These are phyloP conservation scores for Auricularia auricula-judae DNA, from an alignment of 768 basidiomycete genomes.

Conservation along the genomic window DNA sequence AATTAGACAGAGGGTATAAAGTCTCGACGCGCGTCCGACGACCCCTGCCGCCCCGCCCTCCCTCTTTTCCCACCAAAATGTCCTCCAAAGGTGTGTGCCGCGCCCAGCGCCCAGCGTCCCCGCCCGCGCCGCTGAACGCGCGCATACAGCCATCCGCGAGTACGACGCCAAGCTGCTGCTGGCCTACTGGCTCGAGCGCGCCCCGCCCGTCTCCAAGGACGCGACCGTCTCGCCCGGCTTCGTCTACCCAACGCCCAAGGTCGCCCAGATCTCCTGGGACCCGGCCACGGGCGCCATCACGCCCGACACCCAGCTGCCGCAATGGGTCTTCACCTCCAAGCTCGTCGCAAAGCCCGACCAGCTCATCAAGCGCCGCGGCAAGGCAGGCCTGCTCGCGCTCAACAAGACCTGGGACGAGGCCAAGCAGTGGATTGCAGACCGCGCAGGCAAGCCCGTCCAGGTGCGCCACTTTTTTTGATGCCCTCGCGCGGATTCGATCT, in stretches of 20 bases:
- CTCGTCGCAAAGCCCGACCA: slow-evolving; percentile 97
- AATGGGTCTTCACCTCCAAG: slow-evolving; percentile 76
- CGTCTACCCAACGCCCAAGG: slow-evolving; percentile 54
- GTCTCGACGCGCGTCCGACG: too few species aligned
- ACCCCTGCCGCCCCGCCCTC: too few species aligned
- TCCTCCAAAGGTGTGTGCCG: slow-evolving; percentile 14
- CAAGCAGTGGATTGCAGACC: slow-evolving; percentile 73
- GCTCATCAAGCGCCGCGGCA: slow-evolving; percentile 98
- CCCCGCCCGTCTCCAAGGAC: slow-evolving; percentile 59
- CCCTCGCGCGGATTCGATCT: slow-evolving; percentile 1
- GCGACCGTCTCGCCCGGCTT: slow-evolving; percentile 44
- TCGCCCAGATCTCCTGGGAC: slow-evolving; percentile 84
- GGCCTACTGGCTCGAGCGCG: slow-evolving; percentile 93
- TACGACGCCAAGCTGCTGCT: slow-evolving; percentile 98
- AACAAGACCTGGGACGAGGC: slow-evolving; percentile 91
- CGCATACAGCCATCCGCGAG: slow-evolving; percentile 68
- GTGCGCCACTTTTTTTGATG: slow-evolving; percentile 29
- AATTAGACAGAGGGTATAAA: too few species aligned
- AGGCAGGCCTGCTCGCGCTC: slow-evolving; percentile 88
- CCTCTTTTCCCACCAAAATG: slow-evolving; percentile 9
- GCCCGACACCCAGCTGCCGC: slow-evolving; percentile 49
- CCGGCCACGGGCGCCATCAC: slow-evolving; percentile 50
- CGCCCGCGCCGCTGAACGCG: not conserved
- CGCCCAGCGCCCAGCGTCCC: not conserved
- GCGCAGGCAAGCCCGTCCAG: slow-evolving; percentile 88